A percentile compares a stretch with the other conserved stretches of the same genome.
Evolutionary conservation across 1,284 basidiomycete genomes (phyloP).

Genomic region (Marasmius fiardii): DNA sequence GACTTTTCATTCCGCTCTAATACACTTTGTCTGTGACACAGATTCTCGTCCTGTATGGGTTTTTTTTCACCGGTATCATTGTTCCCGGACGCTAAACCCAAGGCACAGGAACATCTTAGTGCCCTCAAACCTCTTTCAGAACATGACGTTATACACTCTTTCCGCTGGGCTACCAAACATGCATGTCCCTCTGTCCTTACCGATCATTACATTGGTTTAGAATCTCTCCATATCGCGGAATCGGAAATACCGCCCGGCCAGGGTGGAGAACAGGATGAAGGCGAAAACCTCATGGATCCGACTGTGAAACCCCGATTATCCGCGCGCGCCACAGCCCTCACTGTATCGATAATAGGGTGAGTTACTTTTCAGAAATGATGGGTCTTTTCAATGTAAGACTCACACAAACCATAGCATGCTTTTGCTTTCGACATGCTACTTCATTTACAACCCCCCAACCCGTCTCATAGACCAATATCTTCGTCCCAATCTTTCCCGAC

Average conservation of each 20-base stretch:
- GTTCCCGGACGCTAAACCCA: background rate
- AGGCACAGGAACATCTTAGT: background rate
- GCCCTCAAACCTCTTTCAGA: background rate
- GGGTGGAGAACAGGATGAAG: background rate
- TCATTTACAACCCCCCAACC: conserved; percentile 3
- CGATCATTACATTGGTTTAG: background rate
- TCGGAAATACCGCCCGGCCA: background rate
- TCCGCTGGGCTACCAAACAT: background rate
- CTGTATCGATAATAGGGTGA: conserved; percentile 1
- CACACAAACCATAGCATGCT: background rate
- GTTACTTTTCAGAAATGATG: background rate
- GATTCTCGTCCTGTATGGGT: background rate
- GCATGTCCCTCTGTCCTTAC: background rate
- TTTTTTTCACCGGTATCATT: background rate
- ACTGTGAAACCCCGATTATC: background rate
- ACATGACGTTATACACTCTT: background rate
- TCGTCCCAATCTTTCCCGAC: conserved; percentile 2
- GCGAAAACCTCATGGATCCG: background rate
- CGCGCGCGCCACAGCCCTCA: background rate
- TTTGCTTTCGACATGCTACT: conserved; percentile 1
- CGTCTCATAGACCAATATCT: conserved; percentile 3
- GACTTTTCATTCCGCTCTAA: background rate
- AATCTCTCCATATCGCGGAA: background rate
- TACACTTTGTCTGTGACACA: background rate
- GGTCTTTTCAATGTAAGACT: background rate